Base-by-base conservation (phyloP, 257 asterid species). In the Solanum arcanum region DNA sequence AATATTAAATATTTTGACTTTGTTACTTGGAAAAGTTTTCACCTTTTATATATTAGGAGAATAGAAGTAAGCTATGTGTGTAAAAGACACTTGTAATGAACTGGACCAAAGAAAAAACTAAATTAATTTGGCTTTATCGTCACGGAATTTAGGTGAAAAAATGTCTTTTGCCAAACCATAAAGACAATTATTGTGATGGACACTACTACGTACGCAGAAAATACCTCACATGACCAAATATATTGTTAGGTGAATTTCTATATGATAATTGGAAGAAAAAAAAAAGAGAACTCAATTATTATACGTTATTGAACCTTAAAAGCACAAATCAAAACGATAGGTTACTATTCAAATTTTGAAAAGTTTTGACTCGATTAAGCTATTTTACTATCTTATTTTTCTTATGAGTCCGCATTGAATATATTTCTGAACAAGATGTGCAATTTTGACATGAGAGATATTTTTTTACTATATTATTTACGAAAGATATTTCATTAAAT, bases 121-220 rank as follows among this genome's bases (percentile, higher is more conserved):
- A 66, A 62, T 7, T 4, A 16, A 70, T 27, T 66, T 20, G 49
- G 69, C 72, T 85, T 47, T 20, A 56, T 69, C 69, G 72, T 46
- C 56, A 70, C n/a, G 47, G 70, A 85, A 85, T 70, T 70, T 44
- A 47, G 27, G 73, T 35, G 69, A 39, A 81, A 86, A 90, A 90
- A 70, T 60, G 59, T 27, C 49, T 42, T 49, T 87, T 29, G 44
- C 46, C 12, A 47, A 70, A 85, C 72, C 88, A 66, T 46, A 77
- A 86, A 76, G 90, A 35, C 88, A 86, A 78, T 83, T 86, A 69
- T 86, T 86, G 74, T 64, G 84, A 87, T 37, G 35, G 20, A 80
- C 42, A 29, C 42, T 49, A 29, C 66, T 80, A 29, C 66, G 46
- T 31, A 47, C 16, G 41, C 37, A 46, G 27, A 46, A 80, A 80